A percentile compares a stretch with the other conserved stretches of the same genome.
phyloP scores from a whole-genome alignment of 441 rosid species.

The Sinapis alba region DNA sequence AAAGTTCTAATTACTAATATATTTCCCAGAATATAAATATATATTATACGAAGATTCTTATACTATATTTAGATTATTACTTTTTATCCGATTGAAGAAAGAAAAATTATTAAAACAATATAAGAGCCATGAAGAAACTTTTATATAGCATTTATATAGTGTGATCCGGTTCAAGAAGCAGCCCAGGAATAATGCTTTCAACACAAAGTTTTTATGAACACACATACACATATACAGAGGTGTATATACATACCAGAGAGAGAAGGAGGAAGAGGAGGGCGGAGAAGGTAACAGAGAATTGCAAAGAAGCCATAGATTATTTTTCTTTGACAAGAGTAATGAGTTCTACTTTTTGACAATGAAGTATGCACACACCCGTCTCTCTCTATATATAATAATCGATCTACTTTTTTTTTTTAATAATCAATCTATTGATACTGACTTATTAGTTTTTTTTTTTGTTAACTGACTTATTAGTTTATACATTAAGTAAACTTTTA shows the following conservation, averaged over 20 bases:
- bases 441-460: slow-evolving; percentile 5
- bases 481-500: slow-evolving; percentile 18
- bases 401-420: neutral
- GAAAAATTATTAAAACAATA: neutral
- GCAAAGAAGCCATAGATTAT: slow-evolving; percentile 30
- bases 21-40: neutral
- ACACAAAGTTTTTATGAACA: neutral
- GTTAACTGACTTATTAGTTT: neutral
- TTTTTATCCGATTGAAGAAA: neutral
- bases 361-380: slow-evolving; percentile 5
- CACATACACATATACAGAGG: neutral
- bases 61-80: neutral
- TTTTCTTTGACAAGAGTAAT: slow-evolving; percentile 1
- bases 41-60: neutral
- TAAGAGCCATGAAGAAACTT: neutral
- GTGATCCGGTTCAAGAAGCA: slow-evolving; percentile 6
- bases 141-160: neutral
- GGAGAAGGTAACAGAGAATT: slow-evolving; percentile 17
- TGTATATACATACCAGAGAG: slow-evolving; percentile 34
- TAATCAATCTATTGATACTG: neutral
- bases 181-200: neutral
- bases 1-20: neutral
- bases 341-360: slow-evolving; percentile 22
- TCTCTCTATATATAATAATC: slow-evolving; percentile 18
- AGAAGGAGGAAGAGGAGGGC: slow-evolving; percentile 18